phyloP scores from a whole-genome alignment of 2,329 filamentous ascomycete species.

The Chaetomium strumarium region DNA sequence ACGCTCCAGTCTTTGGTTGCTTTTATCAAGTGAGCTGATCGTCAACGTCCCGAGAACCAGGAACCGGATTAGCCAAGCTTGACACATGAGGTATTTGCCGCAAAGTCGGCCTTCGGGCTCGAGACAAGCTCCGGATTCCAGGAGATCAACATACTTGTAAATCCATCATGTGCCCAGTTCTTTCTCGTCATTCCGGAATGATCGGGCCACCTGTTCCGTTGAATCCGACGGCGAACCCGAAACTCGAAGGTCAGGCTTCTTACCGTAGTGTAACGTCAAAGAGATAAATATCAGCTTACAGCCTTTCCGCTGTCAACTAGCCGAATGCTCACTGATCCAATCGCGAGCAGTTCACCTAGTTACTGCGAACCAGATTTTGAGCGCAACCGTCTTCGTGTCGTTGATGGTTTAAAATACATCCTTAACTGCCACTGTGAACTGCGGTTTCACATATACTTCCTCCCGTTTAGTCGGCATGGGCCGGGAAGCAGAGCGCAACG shows the following conservation, averaged over 20 bases:
- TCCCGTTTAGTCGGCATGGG: background rate
- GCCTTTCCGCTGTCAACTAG: no score
- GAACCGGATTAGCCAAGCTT: background rate
- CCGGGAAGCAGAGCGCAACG: background rate
- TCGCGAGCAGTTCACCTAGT: no score
- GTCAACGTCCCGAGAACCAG: no score
- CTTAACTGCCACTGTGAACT: no score
- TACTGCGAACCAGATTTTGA: no score
- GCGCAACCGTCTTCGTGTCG: background rate
- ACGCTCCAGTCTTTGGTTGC: no score
- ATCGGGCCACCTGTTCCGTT: background rate
- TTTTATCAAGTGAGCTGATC: no score
- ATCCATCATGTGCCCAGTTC: background rate
- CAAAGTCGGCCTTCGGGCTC: background rate
- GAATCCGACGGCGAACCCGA: background rate
- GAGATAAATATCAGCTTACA: background rate
- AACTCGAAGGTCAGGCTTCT: background rate
- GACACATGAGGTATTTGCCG: background rate
- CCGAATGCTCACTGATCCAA: no score
- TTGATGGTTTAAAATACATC: background rate
- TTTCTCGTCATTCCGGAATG: slow-evolving; percentile 1
- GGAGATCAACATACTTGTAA: background rate
- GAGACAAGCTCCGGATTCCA: background rate
- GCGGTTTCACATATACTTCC: background rate
- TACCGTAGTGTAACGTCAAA: background rate